Evolutionary conservation across 176 grass and related monocot species (phyloP).

Genomic region (Aegilops umbellulata): DNA sequence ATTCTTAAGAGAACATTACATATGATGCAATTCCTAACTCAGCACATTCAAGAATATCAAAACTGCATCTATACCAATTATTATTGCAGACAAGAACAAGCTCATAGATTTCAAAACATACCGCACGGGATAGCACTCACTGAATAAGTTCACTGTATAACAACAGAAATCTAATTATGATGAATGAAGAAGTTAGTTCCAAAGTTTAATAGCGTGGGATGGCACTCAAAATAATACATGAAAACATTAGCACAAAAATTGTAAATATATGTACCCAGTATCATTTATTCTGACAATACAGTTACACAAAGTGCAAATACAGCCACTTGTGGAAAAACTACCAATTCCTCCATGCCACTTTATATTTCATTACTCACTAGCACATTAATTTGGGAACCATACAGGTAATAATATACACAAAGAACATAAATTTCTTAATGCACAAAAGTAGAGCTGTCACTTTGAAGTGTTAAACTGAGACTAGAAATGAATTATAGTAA

Average conservation of each 20-base stretch:
- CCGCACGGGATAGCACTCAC: not conserved
- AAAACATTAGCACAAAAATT: not conserved
- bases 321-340: not conserved
- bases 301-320: not conserved
- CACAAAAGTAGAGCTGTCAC: not conserved
- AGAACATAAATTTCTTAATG: not conserved
- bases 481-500: not conserved
- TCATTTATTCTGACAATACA: not conserved
- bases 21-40: not conserved
- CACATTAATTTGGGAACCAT: not conserved
- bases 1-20: not conserved
- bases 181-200: not conserved
- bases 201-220: not conserved
- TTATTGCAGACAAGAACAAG: not conserved
- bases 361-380: not conserved
- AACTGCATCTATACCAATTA: not conserved
- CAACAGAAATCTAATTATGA: not conserved
- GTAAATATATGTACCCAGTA: not conserved
- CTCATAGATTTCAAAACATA: conserved; percentile 3
- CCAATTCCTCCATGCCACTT: not conserved
- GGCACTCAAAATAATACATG: not conserved
- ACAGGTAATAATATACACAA: not conserved
- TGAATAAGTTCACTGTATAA: not conserved
- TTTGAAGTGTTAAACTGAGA: not conserved
- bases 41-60: not conserved